Conservation (phyloP, 495 filamentous ascomycete species). For the Aspergillus avenaceus region DNA sequence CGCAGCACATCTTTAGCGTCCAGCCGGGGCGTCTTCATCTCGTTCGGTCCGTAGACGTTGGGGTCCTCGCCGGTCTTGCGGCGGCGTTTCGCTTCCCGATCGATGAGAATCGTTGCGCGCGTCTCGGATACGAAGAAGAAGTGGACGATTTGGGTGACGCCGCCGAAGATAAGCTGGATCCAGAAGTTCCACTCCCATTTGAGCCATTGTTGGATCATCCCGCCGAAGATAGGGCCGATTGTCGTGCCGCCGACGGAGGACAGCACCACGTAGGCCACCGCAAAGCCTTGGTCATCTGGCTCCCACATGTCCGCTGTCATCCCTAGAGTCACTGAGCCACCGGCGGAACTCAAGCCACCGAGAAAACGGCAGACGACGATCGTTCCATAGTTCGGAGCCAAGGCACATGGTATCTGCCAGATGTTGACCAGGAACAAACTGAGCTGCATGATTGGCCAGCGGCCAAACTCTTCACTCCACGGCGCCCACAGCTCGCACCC, state of each 20-base stretch:
- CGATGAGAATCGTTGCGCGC: slow-evolving; percentile 61
- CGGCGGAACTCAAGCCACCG: slow-evolving; percentile 68
- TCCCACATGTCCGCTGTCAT: slow-evolving; percentile 83
- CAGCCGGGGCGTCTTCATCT: slow-evolving; percentile 49
- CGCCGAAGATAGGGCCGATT: slow-evolving; percentile 75
- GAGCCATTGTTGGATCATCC: slow-evolving; percentile 63
- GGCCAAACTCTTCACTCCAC: slow-evolving; percentile 76
- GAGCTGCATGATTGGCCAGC: slow-evolving; percentile 67
- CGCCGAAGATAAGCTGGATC: slow-evolving; percentile 76
- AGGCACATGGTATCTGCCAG: slow-evolving; percentile 66
- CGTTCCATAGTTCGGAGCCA: slow-evolving; percentile 66
- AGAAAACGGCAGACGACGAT: slow-evolving; percentile 63
- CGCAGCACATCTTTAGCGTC: slow-evolving; percentile 50
- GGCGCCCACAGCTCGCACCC: slow-evolving; percentile 82
- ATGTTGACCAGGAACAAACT: slow-evolving; percentile 69
- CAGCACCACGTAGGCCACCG: slow-evolving; percentile 70
- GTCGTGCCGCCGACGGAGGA: slow-evolving; percentile 73
- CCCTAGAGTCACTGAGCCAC: slow-evolving; percentile 75
- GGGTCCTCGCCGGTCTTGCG: slow-evolving; percentile 50
- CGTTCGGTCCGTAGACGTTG: slow-evolving; percentile 60
- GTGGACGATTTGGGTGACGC: slow-evolving; percentile 59
- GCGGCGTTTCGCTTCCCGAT: slow-evolving; percentile 61
- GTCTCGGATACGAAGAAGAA: slow-evolving; percentile 67
- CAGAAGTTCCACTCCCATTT: slow-evolving; percentile 77
- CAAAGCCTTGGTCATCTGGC: slow-evolving; percentile 59